Evolutionary conservation across 2,329 filamentous ascomycete genomes (phyloP).

Genomic region (Cladosporium velox): DNA sequence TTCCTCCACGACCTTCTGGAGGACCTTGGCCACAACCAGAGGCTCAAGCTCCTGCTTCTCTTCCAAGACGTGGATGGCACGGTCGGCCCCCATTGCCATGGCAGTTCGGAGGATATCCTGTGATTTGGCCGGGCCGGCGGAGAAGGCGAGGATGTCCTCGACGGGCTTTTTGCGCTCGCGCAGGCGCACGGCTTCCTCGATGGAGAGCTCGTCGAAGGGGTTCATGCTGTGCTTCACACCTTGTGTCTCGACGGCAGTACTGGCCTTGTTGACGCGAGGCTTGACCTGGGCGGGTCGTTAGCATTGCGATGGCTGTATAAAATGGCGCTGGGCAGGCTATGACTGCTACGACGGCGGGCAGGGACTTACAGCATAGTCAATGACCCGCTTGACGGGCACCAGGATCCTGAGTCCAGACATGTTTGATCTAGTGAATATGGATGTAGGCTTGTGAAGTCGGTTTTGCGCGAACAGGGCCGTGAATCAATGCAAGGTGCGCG

Average conservation of each 20-base stretch:
- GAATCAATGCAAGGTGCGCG: background rate
- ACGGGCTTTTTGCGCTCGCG: slow-evolving; percentile 80
- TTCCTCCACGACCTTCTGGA: slow-evolving; percentile 75
- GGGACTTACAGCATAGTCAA: slow-evolving; percentile 59
- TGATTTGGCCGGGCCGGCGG: slow-evolving; percentile 83
- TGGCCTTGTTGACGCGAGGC: slow-evolving; percentile 68
- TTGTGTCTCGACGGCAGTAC: slow-evolving; percentile 86
- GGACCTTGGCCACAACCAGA: slow-evolving; percentile 84
- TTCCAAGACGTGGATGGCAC: slow-evolving; percentile 73
- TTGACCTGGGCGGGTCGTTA: slow-evolving; percentile 56
- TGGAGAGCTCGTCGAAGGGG: slow-evolving; percentile 96
- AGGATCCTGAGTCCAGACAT: slow-evolving; percentile 56
- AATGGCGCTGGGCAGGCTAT: slow-evolving; percentile 5
- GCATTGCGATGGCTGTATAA: slow-evolving; percentile 11
- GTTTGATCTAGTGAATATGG: slow-evolving; percentile 1
- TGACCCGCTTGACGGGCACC: slow-evolving; percentile 59
- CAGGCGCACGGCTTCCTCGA: slow-evolving; percentile 93
- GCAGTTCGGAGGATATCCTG: slow-evolving; percentile 89
- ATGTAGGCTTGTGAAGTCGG: background rate
- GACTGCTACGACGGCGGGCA: background rate
- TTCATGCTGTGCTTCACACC: slow-evolving; percentile 98
- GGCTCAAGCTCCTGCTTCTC: slow-evolving; percentile 82
- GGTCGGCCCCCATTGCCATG: slow-evolving; percentile 98
- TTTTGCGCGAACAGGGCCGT: background rate
- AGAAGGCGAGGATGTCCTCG: slow-evolving; percentile 87